These are phyloP conservation scores for Endotrypanum monterogeii DNA, from an alignment of 208 protist genomes.

Conservation along the genomic window DNA sequence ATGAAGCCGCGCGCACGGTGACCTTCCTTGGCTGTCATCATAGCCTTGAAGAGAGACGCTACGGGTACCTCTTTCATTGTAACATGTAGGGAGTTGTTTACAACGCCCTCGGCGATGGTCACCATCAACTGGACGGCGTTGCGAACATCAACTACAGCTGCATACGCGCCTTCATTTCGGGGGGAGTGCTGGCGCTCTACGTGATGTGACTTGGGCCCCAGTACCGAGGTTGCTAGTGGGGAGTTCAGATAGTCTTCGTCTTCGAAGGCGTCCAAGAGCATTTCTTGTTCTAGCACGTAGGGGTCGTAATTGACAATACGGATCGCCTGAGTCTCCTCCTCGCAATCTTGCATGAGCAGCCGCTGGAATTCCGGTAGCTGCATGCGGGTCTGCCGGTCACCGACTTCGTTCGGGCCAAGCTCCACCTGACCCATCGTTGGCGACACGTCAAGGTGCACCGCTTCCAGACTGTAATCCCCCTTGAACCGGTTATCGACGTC, in stretches of 20 bases:
- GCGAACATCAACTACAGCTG: slow-evolving; percentile 82
- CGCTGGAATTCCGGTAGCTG: slow-evolving; percentile 82
- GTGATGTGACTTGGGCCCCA: slow-evolving; percentile 39
- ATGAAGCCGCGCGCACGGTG: slow-evolving; percentile 82
- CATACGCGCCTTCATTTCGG: slow-evolving; percentile 79
- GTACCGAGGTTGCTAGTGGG: slow-evolving; percentile 62
- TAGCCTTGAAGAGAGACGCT: slow-evolving; percentile 83
- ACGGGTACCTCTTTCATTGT: slow-evolving; percentile 75
- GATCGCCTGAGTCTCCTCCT: slow-evolving; percentile 77
- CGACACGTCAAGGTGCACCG: slow-evolving; percentile 79
- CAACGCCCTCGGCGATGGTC: slow-evolving; percentile 80
- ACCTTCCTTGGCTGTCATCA: slow-evolving; percentile 69
- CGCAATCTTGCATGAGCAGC: slow-evolving; percentile 77
- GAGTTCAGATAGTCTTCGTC: slow-evolving; percentile 67
- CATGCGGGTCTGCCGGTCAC: slow-evolving; percentile 83
- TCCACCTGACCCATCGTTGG: slow-evolving; percentile 87
- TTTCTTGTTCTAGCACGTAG: slow-evolving; percentile 88
- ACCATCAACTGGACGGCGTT: slow-evolving; percentile 88
- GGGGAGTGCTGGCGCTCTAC: slow-evolving; percentile 39
- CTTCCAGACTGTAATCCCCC: slow-evolving; percentile 80
- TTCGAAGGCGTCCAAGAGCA: slow-evolving; percentile 79
- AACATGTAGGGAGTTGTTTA: slow-evolving; percentile 67
- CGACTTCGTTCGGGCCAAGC: slow-evolving; percentile 83
- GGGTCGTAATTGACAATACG: slow-evolving; percentile 91
- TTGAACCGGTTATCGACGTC: slow-evolving; percentile 91